Evolutionary conservation across 371 early-diverging fungal species (phyloP), one percentile per base, ranked within the genome.

Genomic region (Umbelopsis sp.): DNA sequence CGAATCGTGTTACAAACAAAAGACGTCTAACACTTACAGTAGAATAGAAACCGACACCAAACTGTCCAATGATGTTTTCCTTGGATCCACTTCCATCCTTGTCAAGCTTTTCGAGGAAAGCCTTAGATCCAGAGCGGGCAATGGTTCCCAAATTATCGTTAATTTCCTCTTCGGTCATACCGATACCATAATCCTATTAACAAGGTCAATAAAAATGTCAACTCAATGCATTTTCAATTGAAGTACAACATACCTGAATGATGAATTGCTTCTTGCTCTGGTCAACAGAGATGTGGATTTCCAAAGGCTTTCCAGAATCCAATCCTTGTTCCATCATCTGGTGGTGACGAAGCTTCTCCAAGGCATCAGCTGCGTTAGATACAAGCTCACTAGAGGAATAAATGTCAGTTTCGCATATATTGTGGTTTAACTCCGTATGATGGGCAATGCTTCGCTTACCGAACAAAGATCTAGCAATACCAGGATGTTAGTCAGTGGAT

Each of bases 361-460:
- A 81, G 14, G 99, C 99, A 87, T 99, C 99, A n/a, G 96, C 92
- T 24, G 97, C 95, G 75, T 99, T 99, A 11, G 97, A 97, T 25
- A 99, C 91, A 63, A 99, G 85, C 78, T 99, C 99, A 68, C 99
- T 89, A 41, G 41, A 41, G 68, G 64, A 90, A 87, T 50, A 81
- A 51, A 11, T 63, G 44, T 29, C 44, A 57, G 45, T 24, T 22
- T 35, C n/a, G 22, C 22, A 24, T 11, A 20, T 63, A 32, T 9
- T 44, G 22, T 18, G 25, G 12, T 52, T 29, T 63, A 14, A 32
- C 14, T 53, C 4, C 16, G 44, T 51, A 5, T 38, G 35, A n/a
- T 50, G 32, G 3, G 2, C 25, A 14, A 45, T 37, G 24, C 44
- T 63, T 63, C 44, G 65, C 75, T 63, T 89, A 89, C 87, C 91